These are phyloP conservation scores for Rhodotorula sp. DNA, from an alignment of 1,284 basidiomycete genomes.

Conservation along the genomic window DNA sequence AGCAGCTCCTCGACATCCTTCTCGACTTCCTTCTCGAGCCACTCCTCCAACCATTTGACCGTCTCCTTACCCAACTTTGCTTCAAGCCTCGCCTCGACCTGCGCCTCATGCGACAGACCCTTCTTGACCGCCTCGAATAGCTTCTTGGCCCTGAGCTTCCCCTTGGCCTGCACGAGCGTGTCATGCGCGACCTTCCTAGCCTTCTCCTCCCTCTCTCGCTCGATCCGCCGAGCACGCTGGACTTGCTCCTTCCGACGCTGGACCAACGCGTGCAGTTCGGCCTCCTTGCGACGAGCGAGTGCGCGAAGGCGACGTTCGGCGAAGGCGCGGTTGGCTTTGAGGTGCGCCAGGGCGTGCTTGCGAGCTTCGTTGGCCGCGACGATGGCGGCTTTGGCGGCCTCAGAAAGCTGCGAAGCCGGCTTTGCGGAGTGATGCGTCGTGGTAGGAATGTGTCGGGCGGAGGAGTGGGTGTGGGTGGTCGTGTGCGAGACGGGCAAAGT, in stretches of 20 bases:
- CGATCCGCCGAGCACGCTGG: background rate
- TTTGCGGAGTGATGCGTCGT: too few relatives aligned
- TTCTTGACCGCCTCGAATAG: background rate
- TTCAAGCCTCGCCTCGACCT: background rate
- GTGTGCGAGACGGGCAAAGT: background rate
- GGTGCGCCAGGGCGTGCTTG: constrained; percentile 4
- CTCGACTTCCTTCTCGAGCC: constrained; percentile 16
- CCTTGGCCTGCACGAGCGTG: background rate
- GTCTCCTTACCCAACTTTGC: background rate
- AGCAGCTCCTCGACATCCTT: constrained; percentile 4
- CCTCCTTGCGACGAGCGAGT: background rate
- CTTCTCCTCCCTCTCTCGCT: background rate
- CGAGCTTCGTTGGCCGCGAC: background rate
- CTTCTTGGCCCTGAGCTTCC: constrained; percentile 1
- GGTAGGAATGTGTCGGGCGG: rapidly evolving
- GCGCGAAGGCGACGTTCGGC: background rate
- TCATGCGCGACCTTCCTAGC: background rate
- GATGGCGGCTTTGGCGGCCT: background rate
- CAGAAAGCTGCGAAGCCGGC: background rate
- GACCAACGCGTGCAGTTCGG: background rate
- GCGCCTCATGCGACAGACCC: too few relatives aligned
- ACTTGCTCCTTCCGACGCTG: background rate
- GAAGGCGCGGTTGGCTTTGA: background rate
- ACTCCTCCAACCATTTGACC: constrained; percentile 5
- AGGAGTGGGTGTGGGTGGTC: background rate